Percentiles rank a stretch among this genome's conserved stretches.
Evolutionary conservation across 1,139 yeast species (phyloP).

Genomic region (Pichia sp.): DNA sequence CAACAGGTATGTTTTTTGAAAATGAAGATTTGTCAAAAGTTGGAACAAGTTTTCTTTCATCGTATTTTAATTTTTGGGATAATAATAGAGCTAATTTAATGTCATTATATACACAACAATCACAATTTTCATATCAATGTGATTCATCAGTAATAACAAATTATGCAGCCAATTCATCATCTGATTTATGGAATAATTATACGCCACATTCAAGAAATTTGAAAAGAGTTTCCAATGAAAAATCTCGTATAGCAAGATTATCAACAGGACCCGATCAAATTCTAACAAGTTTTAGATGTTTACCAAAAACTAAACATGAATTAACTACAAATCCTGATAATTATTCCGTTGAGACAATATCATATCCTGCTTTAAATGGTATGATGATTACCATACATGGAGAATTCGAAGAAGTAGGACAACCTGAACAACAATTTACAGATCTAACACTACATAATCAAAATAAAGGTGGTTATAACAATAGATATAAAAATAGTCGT

Average conservation of each 20-base stretch:
- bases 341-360: constrained; percentile 75
- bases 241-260: constrained; percentile 50
- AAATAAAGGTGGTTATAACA: constrained; percentile 1
- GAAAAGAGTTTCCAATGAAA: constrained; percentile 56
- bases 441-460: constrained; percentile 11
- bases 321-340: constrained; percentile 54
- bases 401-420: constrained; percentile 59
- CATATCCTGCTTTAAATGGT: constrained; percentile 67
- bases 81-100: constrained; percentile 61
- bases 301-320: constrained; percentile 75
- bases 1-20: constrained; percentile 67
- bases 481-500: constrained; percentile 10
- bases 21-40: constrained; percentile 64
- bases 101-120: constrained; percentile 71
- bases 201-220: constrained; percentile 71
- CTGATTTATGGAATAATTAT: constrained; percentile 56
- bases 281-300: constrained; percentile 48
- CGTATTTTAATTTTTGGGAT: constrained; percentile 80
- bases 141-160: constrained; percentile 40
- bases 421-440: constrained; percentile 19
- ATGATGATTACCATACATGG: constrained; percentile 81
- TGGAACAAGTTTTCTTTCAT: constrained; percentile 69
- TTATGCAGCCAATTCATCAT: constrained; percentile 9
- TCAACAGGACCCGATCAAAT: constrained; percentile 71
- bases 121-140: constrained; percentile 72